Conservation (phyloP, 2,329 filamentous ascomycete species). For the Cladosporium cucumerinum region DNA sequence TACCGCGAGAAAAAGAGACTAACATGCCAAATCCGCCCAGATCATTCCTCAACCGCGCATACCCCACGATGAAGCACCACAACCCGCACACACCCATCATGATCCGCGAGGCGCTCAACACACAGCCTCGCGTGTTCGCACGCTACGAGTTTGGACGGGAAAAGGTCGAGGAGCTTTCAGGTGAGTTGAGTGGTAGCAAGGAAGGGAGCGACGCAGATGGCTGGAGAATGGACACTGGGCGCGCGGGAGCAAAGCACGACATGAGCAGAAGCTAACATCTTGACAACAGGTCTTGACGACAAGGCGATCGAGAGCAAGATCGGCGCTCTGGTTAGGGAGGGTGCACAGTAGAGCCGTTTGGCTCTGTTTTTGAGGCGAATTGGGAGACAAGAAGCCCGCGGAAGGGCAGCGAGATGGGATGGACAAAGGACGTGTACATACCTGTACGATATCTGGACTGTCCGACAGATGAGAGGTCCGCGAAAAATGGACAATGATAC, state of each 20-base stretch:
- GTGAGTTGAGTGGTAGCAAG: slow-evolving; percentile 37
- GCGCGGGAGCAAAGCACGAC: background rate
- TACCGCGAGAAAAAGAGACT: background rate
- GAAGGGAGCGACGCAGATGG: background rate
- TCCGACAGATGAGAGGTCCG: slow-evolving; percentile 5
- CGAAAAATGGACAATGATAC: slow-evolving; percentile 16
- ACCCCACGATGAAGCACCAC: slow-evolving; percentile 99
- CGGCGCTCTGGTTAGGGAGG: slow-evolving; percentile 58
- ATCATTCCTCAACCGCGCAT: slow-evolving; percentile 83
- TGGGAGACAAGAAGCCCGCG: background rate
- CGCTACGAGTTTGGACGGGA: slow-evolving; percentile 78
- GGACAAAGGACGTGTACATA: slow-evolving; percentile 14
- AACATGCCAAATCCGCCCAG: slow-evolving; percentile 44
- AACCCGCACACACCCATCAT: slow-evolving; percentile 93
- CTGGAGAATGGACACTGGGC: background rate
- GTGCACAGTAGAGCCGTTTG: background rate
- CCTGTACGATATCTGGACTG: slow-evolving; percentile 14
- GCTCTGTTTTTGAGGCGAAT: background rate
- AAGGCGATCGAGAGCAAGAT: slow-evolving; percentile 69
- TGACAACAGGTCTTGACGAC: slow-evolving; percentile 58
- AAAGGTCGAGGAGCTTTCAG: slow-evolving; percentile 60
- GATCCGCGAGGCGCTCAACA: slow-evolving; percentile 85
- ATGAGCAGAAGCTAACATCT: background rate
- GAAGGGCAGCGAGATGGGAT: background rate
- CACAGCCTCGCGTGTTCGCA: slow-evolving; percentile 81